A percentile compares a stretch with the other conserved stretches of the same genome.
Conservation (phyloP, 345 rosid species). For the Raphanus sativus region DNA sequence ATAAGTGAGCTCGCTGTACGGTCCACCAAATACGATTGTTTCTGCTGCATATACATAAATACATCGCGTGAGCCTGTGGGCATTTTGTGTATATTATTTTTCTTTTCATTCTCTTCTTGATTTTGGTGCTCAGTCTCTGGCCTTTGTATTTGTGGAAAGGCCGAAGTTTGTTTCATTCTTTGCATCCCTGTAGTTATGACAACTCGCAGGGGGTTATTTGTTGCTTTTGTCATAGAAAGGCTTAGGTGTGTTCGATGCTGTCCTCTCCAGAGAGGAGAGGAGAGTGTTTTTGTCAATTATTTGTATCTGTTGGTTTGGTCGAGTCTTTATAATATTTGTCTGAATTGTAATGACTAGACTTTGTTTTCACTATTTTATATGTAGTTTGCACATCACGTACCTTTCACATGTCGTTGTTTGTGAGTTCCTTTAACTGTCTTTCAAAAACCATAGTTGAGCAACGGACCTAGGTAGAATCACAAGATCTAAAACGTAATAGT, state of each 20-base stretch:
- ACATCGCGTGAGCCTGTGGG: conserved; percentile 29
- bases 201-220: no score
- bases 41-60: conserved; percentile 23
- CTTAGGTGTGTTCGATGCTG: not conserved
- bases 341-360: not conserved
- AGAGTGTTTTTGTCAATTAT: not conserved
- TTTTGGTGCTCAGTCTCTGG: no score
- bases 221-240: conserved; percentile 33
- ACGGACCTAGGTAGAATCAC: not conserved
- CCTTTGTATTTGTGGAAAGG: no score
- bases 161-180: conserved; percentile 42
- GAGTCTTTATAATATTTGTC: no score
- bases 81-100: conserved; percentile 29
- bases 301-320: not conserved
- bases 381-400: not conserved
- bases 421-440: not conserved
- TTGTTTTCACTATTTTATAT: not conserved
- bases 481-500: not conserved
- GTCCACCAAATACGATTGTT: no score
- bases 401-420: no score
- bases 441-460: not conserved
- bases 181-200: no score
- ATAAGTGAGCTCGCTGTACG: no score
- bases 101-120: no score
- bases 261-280: not conserved